These are phyloP conservation scores for Prunus mongolica DNA, from an alignment of 306 rosid species.

Conservation along the genomic window DNA sequence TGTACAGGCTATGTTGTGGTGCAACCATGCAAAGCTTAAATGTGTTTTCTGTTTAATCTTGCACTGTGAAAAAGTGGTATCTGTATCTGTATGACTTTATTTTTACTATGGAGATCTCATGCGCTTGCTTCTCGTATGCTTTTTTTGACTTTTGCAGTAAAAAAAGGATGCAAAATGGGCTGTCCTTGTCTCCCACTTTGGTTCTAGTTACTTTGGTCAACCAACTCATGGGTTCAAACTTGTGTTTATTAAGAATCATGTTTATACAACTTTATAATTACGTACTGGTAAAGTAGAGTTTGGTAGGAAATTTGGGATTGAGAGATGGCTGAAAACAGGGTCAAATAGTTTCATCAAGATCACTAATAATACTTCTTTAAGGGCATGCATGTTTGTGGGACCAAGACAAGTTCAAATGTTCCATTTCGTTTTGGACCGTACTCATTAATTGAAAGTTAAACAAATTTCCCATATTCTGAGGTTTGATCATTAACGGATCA, in stretches of 20 bases:
- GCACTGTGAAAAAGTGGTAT: neutral
- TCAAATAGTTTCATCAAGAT: too few species aligned
- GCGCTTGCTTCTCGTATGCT: neutral
- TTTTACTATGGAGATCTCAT: conserved; percentile 19
- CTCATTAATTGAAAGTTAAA: too few species aligned
- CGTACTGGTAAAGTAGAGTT: neutral
- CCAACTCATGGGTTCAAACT: conserved; percentile 23
- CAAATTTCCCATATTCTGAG: too few species aligned
- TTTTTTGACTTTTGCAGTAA: conserved; percentile 46
- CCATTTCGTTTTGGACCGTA: too few species aligned
- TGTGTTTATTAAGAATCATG: neutral
- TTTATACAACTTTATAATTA: neutral
- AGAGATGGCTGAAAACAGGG: too few species aligned
- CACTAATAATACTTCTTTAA: too few species aligned
- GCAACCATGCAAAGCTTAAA: neutral
- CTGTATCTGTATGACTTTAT: neutral
- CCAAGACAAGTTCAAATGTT: too few species aligned
- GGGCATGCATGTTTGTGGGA: too few species aligned
- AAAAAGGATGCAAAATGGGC: conserved; percentile 37
- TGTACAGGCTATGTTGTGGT: too few species aligned
- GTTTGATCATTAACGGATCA: too few species aligned
- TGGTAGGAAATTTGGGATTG: too few species aligned
- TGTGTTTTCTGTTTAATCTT: neutral
- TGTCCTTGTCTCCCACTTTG: conserved; percentile 53
- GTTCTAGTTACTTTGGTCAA: conserved; percentile 28